Conservation (phyloP, 768 basidiomycete genomes). For the Russula lepida region DNA sequence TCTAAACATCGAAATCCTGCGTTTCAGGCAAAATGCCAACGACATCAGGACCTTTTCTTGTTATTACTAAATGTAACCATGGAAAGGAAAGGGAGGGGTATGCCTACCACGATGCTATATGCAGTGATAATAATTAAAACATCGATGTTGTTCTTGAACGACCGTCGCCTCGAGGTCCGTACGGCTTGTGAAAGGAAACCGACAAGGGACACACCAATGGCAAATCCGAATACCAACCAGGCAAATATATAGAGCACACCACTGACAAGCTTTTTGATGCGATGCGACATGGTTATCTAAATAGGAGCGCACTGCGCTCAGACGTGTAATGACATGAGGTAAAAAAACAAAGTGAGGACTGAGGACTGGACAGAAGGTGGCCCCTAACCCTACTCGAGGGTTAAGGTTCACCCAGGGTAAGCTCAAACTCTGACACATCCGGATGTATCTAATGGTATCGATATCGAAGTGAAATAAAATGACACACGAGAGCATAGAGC, state of each 20-base stretch:
- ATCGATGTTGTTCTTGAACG: conserved; percentile 59
- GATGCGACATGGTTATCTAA: conserved; percentile 5
- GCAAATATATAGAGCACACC: conserved; percentile 29
- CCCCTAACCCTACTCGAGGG: neutral
- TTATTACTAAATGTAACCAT: neutral
- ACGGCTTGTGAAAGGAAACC: conserved; percentile 66
- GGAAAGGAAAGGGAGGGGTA: neutral
- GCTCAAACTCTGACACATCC: conserved; percentile 3
- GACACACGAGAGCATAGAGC: neutral
- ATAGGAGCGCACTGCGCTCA: neutral
- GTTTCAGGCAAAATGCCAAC: conserved; percentile 55
- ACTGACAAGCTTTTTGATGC: conserved; percentile 7
- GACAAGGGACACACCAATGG: conserved; percentile 53
- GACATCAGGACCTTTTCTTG: conserved; percentile 42
- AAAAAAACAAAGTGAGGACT: too few relatives aligned
- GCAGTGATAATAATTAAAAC: conserved; percentile 60
- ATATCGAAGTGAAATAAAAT: neutral
- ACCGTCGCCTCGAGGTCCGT: conserved; percentile 45
- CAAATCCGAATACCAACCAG: conserved; percentile 28
- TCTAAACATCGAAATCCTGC: conserved; percentile 56
- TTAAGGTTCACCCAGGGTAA: neutral
- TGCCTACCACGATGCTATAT: conserved; percentile 57
- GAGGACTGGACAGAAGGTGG: neutral
- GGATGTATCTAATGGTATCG: conserved; percentile 7
- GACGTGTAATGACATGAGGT: neutral